Conservation (phyloP, 805 yeast genomes). For the Saccharomycopsis javanensis region DNA sequence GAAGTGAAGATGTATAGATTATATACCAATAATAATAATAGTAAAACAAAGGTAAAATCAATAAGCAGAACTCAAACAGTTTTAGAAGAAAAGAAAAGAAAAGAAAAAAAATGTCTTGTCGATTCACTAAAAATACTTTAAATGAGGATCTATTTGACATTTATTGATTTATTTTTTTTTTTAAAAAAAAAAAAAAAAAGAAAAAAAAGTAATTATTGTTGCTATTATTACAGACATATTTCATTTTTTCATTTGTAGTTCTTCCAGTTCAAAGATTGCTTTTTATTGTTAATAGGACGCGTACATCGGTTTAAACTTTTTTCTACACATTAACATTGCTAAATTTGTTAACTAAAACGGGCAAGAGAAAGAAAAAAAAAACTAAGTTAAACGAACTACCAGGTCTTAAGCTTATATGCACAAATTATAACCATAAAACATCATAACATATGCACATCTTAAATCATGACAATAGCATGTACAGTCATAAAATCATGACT, state of each 20-base stretch:
- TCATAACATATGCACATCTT: neutral
- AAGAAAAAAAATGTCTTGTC: too few species aligned
- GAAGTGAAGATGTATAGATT: neutral
- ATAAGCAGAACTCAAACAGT: neutral
- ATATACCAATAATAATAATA: neutral
- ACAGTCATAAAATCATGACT: too few species aligned
- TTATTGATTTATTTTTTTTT: too few species aligned
- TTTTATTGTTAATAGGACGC: neutral
- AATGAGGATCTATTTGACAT: neutral
- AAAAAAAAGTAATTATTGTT: too few species aligned
- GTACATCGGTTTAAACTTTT: neutral
- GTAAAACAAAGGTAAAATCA: neutral
- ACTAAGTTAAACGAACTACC: too few species aligned
- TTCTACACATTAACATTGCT: neutral
- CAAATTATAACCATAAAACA: too few species aligned
- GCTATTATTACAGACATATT: neutral
- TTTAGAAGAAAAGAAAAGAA: neutral
- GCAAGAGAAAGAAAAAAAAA: neutral
- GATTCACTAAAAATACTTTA: neutral
- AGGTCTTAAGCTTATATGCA: too few species aligned
- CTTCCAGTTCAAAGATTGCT: neutral
- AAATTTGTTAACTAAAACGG: neutral
- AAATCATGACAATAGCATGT: too few species aligned
- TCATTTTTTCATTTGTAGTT: neutral
- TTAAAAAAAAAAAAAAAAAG: too few species aligned